These are phyloP conservation scores for Populus deltoides DNA, from an alignment of 345 rosid species.

Conservation along the genomic window DNA sequence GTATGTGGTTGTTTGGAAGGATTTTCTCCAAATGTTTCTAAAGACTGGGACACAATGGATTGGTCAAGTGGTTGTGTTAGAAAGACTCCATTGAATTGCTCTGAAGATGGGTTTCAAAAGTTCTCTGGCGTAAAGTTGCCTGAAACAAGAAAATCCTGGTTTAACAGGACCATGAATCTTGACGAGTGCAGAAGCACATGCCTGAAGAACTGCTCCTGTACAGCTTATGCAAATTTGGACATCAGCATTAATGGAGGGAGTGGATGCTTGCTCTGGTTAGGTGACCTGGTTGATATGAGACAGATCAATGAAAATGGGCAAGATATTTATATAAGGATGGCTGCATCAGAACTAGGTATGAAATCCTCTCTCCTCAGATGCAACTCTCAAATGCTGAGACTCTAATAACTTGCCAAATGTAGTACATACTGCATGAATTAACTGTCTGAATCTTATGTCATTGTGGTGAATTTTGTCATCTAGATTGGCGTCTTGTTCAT, in stretches of 20 bases:
- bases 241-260: slow-evolving; percentile 1
- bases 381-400: neutral
- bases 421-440: neutral
- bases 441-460: neutral
- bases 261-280: slow-evolving; percentile 18
- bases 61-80: slow-evolving; percentile 15
- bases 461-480: neutral
- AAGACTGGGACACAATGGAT: neutral
- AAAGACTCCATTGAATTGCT: neutral
- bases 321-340: slow-evolving; percentile 3
- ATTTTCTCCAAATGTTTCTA: slow-evolving; percentile 3
- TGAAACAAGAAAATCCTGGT: slow-evolving; percentile 6
- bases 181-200: slow-evolving; percentile 4
- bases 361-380: neutral
- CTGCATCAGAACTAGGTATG: slow-evolving; percentile 1
- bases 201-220: slow-evolving; percentile 7
- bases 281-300: slow-evolving; percentile 10
- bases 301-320: neutral
- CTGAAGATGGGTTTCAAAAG: slow-evolving; percentile 17
- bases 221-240: slow-evolving; percentile 10
- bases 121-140: slow-evolving; percentile 1
- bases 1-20: slow-evolving; percentile 14
- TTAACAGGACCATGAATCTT: slow-evolving; percentile 7
- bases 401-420: neutral
- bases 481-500: neutral